A percentile compares a stretch with the other conserved stretches of the same genome.
These are phyloP conservation scores for Ganoderma multipileum DNA, from an alignment of 1,284 basidiomycete species.

Conservation along the genomic window DNA sequence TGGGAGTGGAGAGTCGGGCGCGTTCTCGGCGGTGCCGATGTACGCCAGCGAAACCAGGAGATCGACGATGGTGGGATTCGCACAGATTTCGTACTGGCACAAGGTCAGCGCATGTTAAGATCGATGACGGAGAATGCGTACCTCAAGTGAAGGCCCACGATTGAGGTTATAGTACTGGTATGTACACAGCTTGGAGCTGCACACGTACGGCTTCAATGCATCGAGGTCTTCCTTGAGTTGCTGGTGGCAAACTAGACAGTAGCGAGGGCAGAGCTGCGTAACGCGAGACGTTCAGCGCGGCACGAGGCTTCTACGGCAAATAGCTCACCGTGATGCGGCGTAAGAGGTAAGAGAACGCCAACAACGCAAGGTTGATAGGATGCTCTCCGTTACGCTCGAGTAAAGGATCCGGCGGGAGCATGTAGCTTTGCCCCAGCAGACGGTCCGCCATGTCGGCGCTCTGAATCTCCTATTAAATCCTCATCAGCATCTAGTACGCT, in stretches of 20 bases:
- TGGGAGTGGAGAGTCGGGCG: constrained; percentile 62
- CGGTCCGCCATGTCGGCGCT: constrained; percentile 55
- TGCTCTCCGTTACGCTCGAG: constrained; percentile 37
- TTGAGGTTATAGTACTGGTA: constrained; percentile 71
- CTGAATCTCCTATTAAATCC: constrained; percentile 40
- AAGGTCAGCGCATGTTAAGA: neutral
- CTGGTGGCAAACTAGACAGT: constrained; percentile 69
- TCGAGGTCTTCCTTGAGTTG: constrained; percentile 57
- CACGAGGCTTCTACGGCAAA: neutral
- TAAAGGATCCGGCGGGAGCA: constrained; percentile 62
- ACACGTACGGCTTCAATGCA: constrained; percentile 72
- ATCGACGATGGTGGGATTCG: constrained; percentile 63
- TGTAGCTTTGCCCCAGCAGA: constrained; percentile 45
- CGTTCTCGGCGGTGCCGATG: constrained; percentile 54
- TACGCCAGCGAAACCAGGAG: constrained; percentile 68
- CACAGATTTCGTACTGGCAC: constrained; percentile 64
- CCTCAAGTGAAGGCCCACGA: constrained; percentile 68
- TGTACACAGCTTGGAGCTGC: constrained; percentile 61
- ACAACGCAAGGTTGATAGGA: constrained; percentile 59
- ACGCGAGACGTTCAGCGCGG: neutral
- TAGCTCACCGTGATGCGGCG: constrained; percentile 60
- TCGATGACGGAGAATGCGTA: constrained; percentile 34
- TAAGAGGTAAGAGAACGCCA: constrained; percentile 64
- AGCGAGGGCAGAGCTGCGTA: constrained; percentile 63
- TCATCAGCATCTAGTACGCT: neutral